A percentile compares a stretch with the other conserved stretches of the same genome.
Conservation (phyloP, 805 yeast genomes). For the Suhomyces sp. region DNA sequence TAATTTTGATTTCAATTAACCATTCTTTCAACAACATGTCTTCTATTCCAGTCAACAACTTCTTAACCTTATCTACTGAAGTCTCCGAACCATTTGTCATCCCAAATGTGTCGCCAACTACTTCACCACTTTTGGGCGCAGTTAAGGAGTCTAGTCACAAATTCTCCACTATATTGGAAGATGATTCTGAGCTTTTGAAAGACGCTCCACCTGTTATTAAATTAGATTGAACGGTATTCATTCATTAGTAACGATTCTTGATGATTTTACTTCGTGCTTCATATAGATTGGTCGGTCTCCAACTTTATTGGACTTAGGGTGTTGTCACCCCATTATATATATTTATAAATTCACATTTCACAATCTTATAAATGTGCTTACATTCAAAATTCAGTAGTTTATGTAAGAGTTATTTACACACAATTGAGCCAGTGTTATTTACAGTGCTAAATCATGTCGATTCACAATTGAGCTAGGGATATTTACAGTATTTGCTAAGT, state of each 20-base stretch:
- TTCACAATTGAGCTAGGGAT: not conserved
- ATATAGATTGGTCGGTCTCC: not conserved
- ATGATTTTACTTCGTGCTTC: conserved; percentile 2
- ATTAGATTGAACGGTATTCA: conserved; percentile 16
- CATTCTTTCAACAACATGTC: conserved; percentile 3
- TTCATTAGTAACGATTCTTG: not conserved
- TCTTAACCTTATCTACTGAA: conserved; percentile 55
- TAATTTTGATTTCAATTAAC: not conserved
- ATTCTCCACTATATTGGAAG: not conserved
- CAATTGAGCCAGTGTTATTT: not conserved
- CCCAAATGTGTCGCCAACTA: conserved; percentile 59
- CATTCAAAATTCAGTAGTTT: not conserved
- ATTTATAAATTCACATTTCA: not conserved
- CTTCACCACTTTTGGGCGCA: conserved; percentile 26
- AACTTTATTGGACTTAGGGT: not conserved
- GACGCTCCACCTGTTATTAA: conserved; percentile 18
- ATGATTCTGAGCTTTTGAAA: not conserved
- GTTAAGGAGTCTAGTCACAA: not conserved
- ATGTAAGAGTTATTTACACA: not conserved
- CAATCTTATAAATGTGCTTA: not conserved
- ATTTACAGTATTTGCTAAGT: not conserved
- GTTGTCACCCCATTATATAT: not conserved
- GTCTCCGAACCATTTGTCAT: conserved; percentile 62
- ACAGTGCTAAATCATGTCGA: not conserved
- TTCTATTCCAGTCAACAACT: conserved; percentile 22